phyloP scores from a whole-genome alignment of 139 green algal species.

The Monoraphidium neglectum region DNA sequence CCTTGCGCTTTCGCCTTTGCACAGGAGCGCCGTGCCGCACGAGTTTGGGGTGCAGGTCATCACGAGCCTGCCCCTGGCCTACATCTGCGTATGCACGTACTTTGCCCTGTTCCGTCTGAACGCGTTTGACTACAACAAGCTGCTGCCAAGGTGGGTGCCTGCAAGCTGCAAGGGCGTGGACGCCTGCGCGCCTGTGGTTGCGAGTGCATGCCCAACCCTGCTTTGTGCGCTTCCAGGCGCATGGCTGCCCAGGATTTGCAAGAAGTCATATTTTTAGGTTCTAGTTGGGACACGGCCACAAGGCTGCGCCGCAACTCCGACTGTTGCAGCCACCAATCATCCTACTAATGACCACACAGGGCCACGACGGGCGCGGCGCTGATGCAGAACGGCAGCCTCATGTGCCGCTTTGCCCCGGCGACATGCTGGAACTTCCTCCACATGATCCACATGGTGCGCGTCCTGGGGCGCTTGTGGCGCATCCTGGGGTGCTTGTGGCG shows the following conservation, averaged over 20 bases:
- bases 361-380: constrained; percentile 5
- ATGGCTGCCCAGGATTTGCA: no score
- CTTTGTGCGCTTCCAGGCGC: no score
- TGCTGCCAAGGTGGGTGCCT: constrained; percentile 34
- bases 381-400: constrained; percentile 72
- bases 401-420: constrained; percentile 90
- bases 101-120: constrained; percentile 89
- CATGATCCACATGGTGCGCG: constrained; percentile 64
- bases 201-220: no score
- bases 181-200: no score
- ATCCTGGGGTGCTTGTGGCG: no score
- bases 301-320: no score
- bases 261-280: no score
- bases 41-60: constrained; percentile 45
- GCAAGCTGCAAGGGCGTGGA: no score
- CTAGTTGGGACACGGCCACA: no score
- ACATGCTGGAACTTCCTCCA: constrained; percentile 95
- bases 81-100: constrained; percentile 91
- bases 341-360: no score
- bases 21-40: constrained; percentile 17
- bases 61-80: constrained; percentile 47
- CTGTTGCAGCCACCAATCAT: no score
- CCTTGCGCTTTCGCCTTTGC: no score
- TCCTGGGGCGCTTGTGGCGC: neutral
- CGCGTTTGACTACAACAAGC: constrained; percentile 75